Evolutionary conservation across 2,329 filamentous ascomycete species (phyloP).

Genomic region (Whalleya microplaca): DNA sequence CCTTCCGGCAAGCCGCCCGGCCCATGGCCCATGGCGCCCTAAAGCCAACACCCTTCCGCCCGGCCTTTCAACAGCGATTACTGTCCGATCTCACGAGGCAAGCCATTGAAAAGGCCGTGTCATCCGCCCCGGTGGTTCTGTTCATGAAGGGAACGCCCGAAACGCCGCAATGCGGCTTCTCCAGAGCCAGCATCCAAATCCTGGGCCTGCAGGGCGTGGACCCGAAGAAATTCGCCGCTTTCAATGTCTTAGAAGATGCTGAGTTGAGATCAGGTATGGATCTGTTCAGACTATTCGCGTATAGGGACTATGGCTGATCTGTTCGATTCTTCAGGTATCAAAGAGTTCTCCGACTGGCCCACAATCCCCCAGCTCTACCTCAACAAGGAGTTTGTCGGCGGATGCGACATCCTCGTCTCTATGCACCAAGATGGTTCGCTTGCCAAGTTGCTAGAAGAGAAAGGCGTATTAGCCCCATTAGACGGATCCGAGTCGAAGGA

Average conservation of each 20-base stretch:
- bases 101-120: conserved; percentile 89
- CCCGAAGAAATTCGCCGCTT: conserved; percentile 94
- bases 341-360: conserved; percentile 99
- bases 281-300: too few relatives aligned
- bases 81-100: conserved; percentile 79
- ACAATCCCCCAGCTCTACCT: conserved; percentile 98
- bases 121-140: conserved; percentile 86
- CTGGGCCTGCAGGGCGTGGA: conserved; percentile 93
- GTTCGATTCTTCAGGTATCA: conserved; percentile 69
- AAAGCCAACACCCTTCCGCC: conserved; percentile 36
- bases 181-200: conserved; percentile 91
- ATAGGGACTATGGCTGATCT: conserved; percentile 5
- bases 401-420: conserved; percentile 94
- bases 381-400: conserved; percentile 92
- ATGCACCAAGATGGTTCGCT: conserved; percentile 98
- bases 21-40: conserved; percentile 32
- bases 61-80: conserved; percentile 58
- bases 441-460: conserved; percentile 89
- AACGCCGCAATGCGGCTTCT: conserved; percentile 95
- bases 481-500: conserved; percentile 46
- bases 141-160: conserved; percentile 99
- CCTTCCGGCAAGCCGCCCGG: conserved; percentile 49
- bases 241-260: conserved; percentile 92
- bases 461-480: conserved; percentile 76
- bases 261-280: conserved; percentile 77